Percentiles rank a stretch among this genome's conserved stretches.
Evolutionary conservation across 2,329 filamentous ascomycete species (phyloP).

Genomic region (Sphaceloma murrayae): DNA sequence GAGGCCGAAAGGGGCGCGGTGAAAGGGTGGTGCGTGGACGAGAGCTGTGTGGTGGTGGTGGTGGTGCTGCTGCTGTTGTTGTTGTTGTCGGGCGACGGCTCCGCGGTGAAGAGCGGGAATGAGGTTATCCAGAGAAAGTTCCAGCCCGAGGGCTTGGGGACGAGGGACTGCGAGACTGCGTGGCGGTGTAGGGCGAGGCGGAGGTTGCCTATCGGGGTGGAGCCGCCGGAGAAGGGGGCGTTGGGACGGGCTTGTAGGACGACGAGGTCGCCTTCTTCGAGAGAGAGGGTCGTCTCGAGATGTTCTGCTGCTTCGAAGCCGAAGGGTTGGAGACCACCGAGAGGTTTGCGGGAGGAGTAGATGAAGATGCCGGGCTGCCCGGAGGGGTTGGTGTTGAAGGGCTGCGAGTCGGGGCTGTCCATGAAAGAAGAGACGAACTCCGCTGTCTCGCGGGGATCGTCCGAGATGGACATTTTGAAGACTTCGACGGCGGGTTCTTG

Average conservation of each 20-base stretch:
- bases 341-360: slow-evolving; percentile 61
- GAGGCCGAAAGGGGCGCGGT: slow-evolving; percentile 64
- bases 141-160: slow-evolving; percentile 45
- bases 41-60: slow-evolving; percentile 38
- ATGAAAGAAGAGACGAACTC: slow-evolving; percentile 62
- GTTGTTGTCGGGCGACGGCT: slow-evolving; percentile 71
- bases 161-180: slow-evolving; percentile 54
- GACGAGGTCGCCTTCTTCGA: slow-evolving; percentile 66
- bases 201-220: slow-evolving; percentile 61
- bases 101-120: slow-evolving; percentile 81
- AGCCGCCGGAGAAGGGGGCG: slow-evolving; percentile 59
- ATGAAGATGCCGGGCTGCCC: slow-evolving; percentile 75
- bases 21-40: slow-evolving; percentile 90
- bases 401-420: slow-evolving; percentile 49
- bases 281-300: slow-evolving; percentile 43
- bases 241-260: slow-evolving; percentile 69
- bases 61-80: slow-evolving; percentile 21
- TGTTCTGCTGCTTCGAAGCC: slow-evolving; percentile 61
- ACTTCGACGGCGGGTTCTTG: slow-evolving; percentile 62
- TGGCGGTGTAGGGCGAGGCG: slow-evolving; percentile 60
- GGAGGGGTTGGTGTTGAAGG: slow-evolving; percentile 58
- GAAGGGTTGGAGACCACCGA: slow-evolving; percentile 66
- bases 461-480: slow-evolving; percentile 54
- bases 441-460: slow-evolving; percentile 45
- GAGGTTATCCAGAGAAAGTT: slow-evolving; percentile 76